A percentile compares a stretch with the other conserved stretches of the same genome.
phyloP scores from a whole-genome alignment of 1,284 basidiomycete genomes.

The Heliocybe sulcata region DNA sequence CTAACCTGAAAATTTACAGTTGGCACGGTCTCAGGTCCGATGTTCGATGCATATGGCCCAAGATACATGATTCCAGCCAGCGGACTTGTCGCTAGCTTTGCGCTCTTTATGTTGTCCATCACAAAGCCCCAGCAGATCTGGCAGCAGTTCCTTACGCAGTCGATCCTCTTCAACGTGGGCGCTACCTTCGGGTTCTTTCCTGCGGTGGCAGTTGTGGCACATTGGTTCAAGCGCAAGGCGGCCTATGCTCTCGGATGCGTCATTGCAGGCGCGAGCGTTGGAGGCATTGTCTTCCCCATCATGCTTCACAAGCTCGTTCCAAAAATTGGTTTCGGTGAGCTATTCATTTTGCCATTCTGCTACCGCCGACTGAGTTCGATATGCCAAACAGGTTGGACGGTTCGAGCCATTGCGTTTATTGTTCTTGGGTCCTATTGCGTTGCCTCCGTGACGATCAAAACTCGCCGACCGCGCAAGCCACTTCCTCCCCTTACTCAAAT shows the following conservation, averaged over 20 bases:
- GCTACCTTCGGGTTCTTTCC: constrained; percentile 14
- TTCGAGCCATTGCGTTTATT: constrained; percentile 17
- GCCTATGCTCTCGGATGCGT: constrained; percentile 8
- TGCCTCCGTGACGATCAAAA: constrained; percentile 16
- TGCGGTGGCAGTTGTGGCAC: constrained; percentile 7
- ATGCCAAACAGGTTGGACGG: constrained; percentile 17
- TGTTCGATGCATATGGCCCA: constrained; percentile 20
- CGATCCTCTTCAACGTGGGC: constrained; percentile 17
- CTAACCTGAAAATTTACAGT: constrained; percentile 5
- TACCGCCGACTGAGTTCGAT: background rate
- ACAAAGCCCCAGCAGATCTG: constrained; percentile 20
- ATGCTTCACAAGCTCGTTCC: constrained; percentile 12
- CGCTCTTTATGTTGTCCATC: constrained; percentile 19
- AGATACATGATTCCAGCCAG: constrained; percentile 17
- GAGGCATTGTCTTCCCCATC: constrained; percentile 19
- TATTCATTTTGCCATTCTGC: background rate
- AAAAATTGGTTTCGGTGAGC: constrained; percentile 15
- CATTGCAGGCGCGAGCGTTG: constrained; percentile 16
- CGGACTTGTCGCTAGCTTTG: constrained; percentile 15
- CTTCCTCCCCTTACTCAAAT: constrained; percentile 15
- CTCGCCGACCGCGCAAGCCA: constrained; percentile 15
- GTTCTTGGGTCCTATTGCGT: constrained; percentile 14
- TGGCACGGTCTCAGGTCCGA: constrained; percentile 12
- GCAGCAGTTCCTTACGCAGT: constrained; percentile 20
- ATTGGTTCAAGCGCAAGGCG: constrained; percentile 11